Evolutionary conservation across 176 grass and related monocot genomes (phyloP).

Genomic region (Bromus sterilis): DNA sequence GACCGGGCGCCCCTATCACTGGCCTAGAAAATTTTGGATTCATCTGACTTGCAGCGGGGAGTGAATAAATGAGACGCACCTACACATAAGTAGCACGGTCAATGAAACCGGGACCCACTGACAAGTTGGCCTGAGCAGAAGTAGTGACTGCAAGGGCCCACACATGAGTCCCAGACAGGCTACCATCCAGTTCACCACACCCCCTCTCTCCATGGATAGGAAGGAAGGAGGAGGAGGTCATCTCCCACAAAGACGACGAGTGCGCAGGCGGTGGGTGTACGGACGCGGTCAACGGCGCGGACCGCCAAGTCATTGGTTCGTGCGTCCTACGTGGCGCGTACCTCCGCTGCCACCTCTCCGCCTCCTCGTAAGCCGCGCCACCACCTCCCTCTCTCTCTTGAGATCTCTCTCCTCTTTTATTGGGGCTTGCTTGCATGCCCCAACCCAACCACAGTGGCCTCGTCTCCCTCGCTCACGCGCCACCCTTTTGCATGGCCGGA

Average conservation of each 20-base stretch:
- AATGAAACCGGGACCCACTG: conserved; percentile 27
- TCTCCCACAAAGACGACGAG: neutral
- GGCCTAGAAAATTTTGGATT: too few relatives aligned
- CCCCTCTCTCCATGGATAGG: neutral
- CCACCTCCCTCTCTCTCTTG: neutral
- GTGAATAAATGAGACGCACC: conserved; percentile 20
- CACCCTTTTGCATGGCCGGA: conserved; percentile 49
- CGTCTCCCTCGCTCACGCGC: conserved; percentile 29
- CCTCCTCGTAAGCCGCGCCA: neutral
- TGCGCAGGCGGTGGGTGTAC: conserved; percentile 29
- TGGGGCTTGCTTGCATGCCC: conserved; percentile 30
- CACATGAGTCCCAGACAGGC: conserved; percentile 9
- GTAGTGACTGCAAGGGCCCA: conserved; percentile 22
- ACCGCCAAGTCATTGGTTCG: conserved; percentile 37
- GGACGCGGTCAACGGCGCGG: conserved; percentile 52
- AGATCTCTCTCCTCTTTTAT: conserved; percentile 67
- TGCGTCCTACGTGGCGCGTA: conserved; percentile 37
- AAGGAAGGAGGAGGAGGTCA: neutral
- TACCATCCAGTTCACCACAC: neutral
- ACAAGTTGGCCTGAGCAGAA: conserved; percentile 20
- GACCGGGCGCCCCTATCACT: too few relatives aligned
- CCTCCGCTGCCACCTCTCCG: neutral
- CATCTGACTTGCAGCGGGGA: too few relatives aligned
- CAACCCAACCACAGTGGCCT: conserved; percentile 4
- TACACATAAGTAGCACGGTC: conserved; percentile 4